A percentile compares a stretch with the other conserved stretches of the same genome.
These are phyloP conservation scores for Psophocarpus tetragonolobus DNA, from an alignment of 306 rosid genomes.

Conservation along the genomic window DNA sequence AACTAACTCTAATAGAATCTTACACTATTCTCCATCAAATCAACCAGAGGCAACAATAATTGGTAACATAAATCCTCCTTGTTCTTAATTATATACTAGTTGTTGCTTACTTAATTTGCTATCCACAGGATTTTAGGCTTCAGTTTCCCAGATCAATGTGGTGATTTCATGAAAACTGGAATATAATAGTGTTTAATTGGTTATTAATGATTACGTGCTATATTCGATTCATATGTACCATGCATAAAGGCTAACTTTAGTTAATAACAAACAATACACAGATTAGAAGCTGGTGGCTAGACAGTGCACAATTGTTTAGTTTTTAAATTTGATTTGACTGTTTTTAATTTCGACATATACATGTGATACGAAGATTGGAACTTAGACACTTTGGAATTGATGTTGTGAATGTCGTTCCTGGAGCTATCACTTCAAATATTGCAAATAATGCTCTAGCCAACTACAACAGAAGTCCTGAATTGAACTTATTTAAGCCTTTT, in stretches of 20 bases:
- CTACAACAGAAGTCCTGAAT: constrained; percentile 68
- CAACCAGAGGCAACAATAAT: no score
- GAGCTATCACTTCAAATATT: constrained; percentile 72
- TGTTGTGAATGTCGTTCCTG: constrained; percentile 81
- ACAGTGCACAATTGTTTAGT: not conserved
- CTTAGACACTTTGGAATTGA: constrained; percentile 71
- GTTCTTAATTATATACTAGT: not conserved
- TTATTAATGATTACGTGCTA: not conserved
- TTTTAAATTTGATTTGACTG: no score
- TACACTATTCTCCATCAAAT: no score
- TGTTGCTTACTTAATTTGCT: no score
- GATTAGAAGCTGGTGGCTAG: not conserved
- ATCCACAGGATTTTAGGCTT: no score
- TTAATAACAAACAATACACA: not conserved
- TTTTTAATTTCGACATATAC: not conserved
- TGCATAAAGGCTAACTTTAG: not conserved
- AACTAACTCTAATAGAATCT: no score
- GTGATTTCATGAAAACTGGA: not conserved
- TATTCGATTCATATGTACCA: not conserved
- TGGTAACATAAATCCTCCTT: not conserved
- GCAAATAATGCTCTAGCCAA: constrained; percentile 51
- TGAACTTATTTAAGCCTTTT: constrained; percentile 65
- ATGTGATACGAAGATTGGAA: constrained; percentile 50
- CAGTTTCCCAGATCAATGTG: not conserved
- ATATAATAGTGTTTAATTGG: not conserved